Evolutionary conservation across 2,329 filamentous ascomycete species (phyloP).

Genomic region (Calonectria pseudoreteaudii): DNA sequence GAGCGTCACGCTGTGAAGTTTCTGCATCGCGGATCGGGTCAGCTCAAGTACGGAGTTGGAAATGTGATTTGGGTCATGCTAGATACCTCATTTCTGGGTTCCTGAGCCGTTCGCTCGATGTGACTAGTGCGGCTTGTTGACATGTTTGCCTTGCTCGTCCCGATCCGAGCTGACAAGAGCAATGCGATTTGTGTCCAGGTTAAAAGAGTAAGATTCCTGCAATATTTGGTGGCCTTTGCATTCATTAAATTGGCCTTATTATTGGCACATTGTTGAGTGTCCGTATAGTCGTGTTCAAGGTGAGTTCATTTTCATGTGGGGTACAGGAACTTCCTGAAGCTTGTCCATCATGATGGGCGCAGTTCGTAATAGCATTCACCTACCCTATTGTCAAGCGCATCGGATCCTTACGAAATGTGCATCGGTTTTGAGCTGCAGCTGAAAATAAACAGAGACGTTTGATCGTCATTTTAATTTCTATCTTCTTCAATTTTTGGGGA

Average conservation of each 20-base stretch:
- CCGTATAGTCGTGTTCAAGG: background rate
- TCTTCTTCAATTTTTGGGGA: conserved; percentile 35
- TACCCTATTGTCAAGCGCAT: background rate
- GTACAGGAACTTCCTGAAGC: background rate
- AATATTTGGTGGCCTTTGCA: background rate
- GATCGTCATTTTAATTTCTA: conserved; percentile 41
- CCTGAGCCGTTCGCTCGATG: conserved; percentile 63
- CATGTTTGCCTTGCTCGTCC: conserved; percentile 23
- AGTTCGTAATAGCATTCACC: background rate
- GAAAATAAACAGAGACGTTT: conserved; percentile 33
- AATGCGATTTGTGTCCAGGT: background rate
- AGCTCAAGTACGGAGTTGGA: background rate
- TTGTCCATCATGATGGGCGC: background rate
- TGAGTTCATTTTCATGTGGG: background rate
- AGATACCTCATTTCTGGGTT: conserved; percentile 73
- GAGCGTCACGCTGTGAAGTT: conserved; percentile 72
- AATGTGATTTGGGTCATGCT: background rate
- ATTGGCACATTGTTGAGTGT: background rate
- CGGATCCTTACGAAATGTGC: background rate
- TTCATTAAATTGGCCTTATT: background rate
- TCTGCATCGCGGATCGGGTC: conserved; percentile 43
- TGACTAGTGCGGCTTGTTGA: conserved; percentile 33
- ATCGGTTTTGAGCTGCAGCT: too few relatives aligned
- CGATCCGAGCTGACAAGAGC: background rate
- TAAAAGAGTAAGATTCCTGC: too few relatives aligned